Conservation (phyloP, 2,329 filamentous ascomycete genomes). For the Alternaria metachromatica region DNA sequence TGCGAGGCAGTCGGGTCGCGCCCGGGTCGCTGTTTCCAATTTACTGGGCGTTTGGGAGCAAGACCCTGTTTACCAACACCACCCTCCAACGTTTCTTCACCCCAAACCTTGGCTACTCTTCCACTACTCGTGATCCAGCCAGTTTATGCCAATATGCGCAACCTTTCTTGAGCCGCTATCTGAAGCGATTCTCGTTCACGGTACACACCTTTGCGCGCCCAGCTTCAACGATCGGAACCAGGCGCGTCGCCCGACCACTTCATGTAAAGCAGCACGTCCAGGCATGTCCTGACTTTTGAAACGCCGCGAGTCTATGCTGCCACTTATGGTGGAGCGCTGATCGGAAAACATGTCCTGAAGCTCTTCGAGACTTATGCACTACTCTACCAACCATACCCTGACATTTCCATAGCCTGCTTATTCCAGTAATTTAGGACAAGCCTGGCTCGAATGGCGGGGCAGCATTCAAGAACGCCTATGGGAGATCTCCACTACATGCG, state of each 20-base stretch:
- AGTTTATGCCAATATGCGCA: background rate
- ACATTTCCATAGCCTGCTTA: background rate
- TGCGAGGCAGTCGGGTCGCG: constrained; percentile 1
- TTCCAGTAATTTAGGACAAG: background rate
- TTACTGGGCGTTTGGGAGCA: constrained; percentile 20
- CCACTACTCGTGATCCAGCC: background rate
- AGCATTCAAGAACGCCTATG: background rate
- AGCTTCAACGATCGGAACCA: background rate
- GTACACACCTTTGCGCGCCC: background rate
- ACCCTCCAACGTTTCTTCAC: background rate
- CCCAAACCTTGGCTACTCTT: background rate
- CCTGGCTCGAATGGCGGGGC: background rate
- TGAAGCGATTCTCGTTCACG: background rate
- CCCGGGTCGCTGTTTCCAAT: constrained; percentile 20
- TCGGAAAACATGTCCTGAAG: background rate
- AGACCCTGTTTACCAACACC: constrained; percentile 1
- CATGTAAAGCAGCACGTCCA: background rate
- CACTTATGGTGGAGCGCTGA: background rate
- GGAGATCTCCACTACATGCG: background rate
- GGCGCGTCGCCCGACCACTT: background rate
- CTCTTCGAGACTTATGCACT: background rate
- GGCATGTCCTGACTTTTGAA: constrained; percentile 4
- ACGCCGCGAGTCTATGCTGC: background rate
- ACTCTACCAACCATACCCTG: background rate
- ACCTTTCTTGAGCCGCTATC: background rate